phyloP scores from a whole-genome alignment of 768 basidiomycete species.

The Mycena latifolia region DNA sequence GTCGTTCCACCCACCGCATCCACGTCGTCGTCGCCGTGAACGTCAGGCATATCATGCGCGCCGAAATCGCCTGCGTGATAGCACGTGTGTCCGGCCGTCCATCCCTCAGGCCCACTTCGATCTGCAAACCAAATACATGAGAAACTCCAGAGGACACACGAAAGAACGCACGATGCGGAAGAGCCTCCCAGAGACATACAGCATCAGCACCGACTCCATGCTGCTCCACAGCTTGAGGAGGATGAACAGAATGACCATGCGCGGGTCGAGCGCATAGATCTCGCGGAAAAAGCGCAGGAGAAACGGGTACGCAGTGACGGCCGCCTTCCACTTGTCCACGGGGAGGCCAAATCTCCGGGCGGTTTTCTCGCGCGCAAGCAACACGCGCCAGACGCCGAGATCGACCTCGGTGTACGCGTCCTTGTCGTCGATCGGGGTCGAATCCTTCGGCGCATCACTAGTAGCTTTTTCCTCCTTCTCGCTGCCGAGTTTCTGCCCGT shows the following conservation, averaged over 20 bases:
- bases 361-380: constrained; percentile 11
- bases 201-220: constrained; percentile 18
- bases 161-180: constrained; percentile 4
- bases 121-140: constrained; percentile 9
- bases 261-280: constrained; percentile 20
- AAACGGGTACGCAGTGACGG: constrained; percentile 11
- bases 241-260: constrained; percentile 2
- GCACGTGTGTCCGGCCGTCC: constrained; percentile 24
- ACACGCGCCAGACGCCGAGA: constrained; percentile 32
- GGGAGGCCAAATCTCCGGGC: neutral
- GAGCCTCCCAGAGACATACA: constrained; percentile 20
- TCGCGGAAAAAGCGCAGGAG: constrained; percentile 23
- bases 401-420: constrained; percentile 18
- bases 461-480: no score
- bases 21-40: constrained; percentile 14
- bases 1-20: constrained; percentile 4
- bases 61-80: constrained; percentile 10
- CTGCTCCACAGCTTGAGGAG: constrained; percentile 22
- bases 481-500: no score
- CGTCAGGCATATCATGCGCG: constrained; percentile 8
- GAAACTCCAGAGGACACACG: neutral
- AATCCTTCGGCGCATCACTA: no score
- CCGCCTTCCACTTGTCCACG: constrained; percentile 17
- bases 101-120: constrained; percentile 24
- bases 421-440: neutral